A percentile compares a stretch with the other conserved stretches of the same genome.
phyloP scores from a whole-genome alignment of 106 monocot species.

The Narthecium ossifragum region DNA sequence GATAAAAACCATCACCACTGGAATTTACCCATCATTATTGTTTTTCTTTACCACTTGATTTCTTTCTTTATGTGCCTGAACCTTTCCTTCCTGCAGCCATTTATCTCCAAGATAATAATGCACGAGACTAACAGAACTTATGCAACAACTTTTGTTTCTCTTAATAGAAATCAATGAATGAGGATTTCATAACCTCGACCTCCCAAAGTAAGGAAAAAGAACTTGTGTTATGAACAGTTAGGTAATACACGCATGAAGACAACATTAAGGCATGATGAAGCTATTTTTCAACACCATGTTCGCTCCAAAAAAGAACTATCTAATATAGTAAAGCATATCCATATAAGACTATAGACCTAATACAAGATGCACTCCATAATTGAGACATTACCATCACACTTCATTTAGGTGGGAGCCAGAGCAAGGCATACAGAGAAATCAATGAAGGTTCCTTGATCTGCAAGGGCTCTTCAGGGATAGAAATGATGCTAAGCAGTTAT shows the following conservation, averaged over 20 bases:
- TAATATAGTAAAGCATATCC: too few relatives aligned
- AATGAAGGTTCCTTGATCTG: not conserved
- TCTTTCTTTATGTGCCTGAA: not conserved
- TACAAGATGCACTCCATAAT: not conserved
- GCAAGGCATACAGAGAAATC: not conserved
- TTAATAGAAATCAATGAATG: too few relatives aligned
- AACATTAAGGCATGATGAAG: not conserved
- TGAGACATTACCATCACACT: not conserved
- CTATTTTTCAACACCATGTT: too few relatives aligned
- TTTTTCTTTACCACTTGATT: not conserved
- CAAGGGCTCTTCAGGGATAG: conserved; percentile 1
- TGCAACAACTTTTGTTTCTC: too few relatives aligned
- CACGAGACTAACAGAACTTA: not conserved
- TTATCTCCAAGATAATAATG: not conserved
- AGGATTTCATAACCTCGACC: too few relatives aligned
- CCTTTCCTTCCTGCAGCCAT: not conserved
- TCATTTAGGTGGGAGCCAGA: not conserved
- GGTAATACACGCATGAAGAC: not conserved
- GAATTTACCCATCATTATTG: not conserved
- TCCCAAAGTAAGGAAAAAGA: too few relatives aligned
- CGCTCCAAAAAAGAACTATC: too few relatives aligned
- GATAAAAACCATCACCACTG: not conserved
- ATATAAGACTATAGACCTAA: too few relatives aligned
- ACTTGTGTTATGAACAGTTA: too few relatives aligned
- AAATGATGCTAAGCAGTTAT: too few relatives aligned